phyloP scores from a whole-genome alignment of 345 rosid genomes.

The Citrus australasica region DNA sequence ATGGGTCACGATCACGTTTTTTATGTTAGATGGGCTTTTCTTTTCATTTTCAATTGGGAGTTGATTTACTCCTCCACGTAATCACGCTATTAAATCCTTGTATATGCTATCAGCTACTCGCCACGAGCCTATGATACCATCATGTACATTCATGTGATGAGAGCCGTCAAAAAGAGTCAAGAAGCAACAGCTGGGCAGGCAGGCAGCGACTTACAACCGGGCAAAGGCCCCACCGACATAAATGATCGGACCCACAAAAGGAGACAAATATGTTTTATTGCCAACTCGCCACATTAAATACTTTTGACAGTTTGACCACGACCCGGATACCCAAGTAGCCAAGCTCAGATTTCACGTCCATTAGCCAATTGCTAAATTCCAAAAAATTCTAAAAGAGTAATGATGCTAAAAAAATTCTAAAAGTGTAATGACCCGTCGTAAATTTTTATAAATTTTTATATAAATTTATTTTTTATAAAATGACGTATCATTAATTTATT shows the following conservation, averaged over 20 bases:
- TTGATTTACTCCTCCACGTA: not conserved
- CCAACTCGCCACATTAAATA: slow-evolving; percentile 17
- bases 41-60: not conserved
- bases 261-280: not conserved
- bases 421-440: too few relatives aligned
- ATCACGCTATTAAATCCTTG: too few relatives aligned
- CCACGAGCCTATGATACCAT: too few relatives aligned
- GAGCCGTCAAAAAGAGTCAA: not conserved
- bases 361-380: not conserved
- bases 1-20: not conserved
- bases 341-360: not conserved
- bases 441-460: too few relatives aligned
- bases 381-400: too few relatives aligned
- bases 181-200: not conserved
- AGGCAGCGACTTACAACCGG: not conserved
- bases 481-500: too few relatives aligned
- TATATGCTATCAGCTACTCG: too few relatives aligned
- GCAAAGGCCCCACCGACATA: not conserved
- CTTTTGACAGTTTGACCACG: slow-evolving; percentile 11
- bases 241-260: not conserved
- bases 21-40: not conserved
- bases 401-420: too few relatives aligned
- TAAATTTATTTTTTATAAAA: too few relatives aligned
- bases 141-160: too few relatives aligned
- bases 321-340: not conserved